Evolutionary conservation across 75 land plant species (phyloP), one percentile per base, ranked within the genome.

Genomic region (Chamaecyparis obtusa): DNA sequence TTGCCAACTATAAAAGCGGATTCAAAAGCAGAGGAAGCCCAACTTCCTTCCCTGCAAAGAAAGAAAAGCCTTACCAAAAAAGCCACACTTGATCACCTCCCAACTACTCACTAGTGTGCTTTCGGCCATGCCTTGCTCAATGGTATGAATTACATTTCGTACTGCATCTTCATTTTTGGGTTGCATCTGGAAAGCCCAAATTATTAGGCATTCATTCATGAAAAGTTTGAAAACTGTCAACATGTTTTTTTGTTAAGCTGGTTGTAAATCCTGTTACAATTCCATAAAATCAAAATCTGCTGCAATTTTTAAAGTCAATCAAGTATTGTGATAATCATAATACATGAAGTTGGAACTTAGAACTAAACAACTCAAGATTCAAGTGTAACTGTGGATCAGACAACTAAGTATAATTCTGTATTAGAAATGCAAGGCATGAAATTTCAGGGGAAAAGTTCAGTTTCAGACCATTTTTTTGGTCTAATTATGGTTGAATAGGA

Each of bases 51-150:
- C 32, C 43, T 85, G 41, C 90, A 90, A 6, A 19, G 91, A 64
- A 86, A 91, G 69, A 88, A 86, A 84, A 30, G 86, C 33, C 85
- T 90, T 30, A 33, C 46, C 27, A 83, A 15, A 15, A 91, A 85
- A 55, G 15, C 24, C 15, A 27, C 43, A 2, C 39, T 21, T 33
- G 83, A 88, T 24, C 86, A 95, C 60, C 30, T 19, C 10, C 92
- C 89, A 19, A 71, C 81, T 83, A 55, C 94, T 82, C 84, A 89
- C 41, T 74, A 87, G 56, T 83, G 91, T 83, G 84, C 92, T 16
- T 90, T 48, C 89, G 88, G 90, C 16, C 92, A 91, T 57, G 88
- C 92, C 27, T 86, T 90, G 81, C 46, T 94, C 7, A 92, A 94
- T 87, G 92, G 93, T 91, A 85, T 82, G 88, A 55, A 44, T 19